These are phyloP conservation scores for Protomyces lactucae-debilis DNA, from an alignment of 1,139 yeast species.

Conservation along the genomic window DNA sequence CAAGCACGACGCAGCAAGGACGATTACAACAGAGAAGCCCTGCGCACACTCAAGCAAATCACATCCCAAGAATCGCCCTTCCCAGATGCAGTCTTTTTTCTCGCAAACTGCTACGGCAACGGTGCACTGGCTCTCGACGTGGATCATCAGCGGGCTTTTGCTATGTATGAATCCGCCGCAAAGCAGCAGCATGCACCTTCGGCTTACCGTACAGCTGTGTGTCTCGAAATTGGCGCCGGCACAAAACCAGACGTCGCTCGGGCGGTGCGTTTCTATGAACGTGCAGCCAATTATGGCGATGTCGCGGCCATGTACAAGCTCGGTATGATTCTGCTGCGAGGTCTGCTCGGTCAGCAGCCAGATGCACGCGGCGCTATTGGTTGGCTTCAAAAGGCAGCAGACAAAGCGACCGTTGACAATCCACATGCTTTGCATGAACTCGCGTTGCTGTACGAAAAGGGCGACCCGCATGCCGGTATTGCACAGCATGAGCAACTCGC, in stretches of 20 bases:
- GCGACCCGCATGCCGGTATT: conserved; percentile 38
- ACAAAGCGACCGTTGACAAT: conserved; percentile 43
- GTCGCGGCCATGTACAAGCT: conserved; percentile 62
- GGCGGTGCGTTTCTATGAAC: conserved; percentile 52
- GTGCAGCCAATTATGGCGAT: conserved; percentile 56
- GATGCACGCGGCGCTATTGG: conserved; percentile 49
- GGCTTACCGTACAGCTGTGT: conserved; percentile 62
- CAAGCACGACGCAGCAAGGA: conserved; percentile 51
- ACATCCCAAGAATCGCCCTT: conserved; percentile 36
- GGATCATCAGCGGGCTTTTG: conserved; percentile 57
- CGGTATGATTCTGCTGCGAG: conserved; percentile 58
- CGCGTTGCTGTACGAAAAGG: conserved; percentile 67
- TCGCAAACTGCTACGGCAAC: conserved; percentile 60
- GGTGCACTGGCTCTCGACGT: conserved; percentile 51
- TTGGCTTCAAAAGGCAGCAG: conserved; percentile 57
- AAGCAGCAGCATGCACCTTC: conserved; percentile 53
- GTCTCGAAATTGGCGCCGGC: conserved; percentile 65
- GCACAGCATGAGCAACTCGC: conserved; percentile 43
- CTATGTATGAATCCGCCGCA: conserved; percentile 55
- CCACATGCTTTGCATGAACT: conserved; percentile 61
- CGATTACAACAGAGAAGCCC: conserved; percentile 53
- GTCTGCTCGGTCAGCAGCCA: conserved; percentile 45
- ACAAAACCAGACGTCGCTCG: conserved; percentile 44
- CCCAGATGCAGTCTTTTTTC: conserved; percentile 50
- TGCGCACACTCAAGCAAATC: conserved; percentile 54